These are phyloP conservation scores for Fonsecaea nubica DNA, from an alignment of 2,329 filamentous ascomycete genomes.

Conservation along the genomic window DNA sequence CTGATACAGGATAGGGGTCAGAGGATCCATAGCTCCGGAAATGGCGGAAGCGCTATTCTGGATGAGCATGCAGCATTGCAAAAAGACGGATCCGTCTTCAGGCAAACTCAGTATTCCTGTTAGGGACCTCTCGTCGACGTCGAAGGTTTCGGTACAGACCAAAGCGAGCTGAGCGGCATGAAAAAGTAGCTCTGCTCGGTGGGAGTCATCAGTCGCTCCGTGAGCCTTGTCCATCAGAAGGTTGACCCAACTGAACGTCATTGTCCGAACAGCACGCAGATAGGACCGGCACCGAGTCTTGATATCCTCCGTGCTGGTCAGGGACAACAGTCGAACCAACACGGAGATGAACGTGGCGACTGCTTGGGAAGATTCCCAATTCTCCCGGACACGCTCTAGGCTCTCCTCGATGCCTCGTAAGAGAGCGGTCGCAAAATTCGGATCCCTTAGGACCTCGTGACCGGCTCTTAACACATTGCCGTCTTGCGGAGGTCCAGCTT, in stretches of 20 bases:
- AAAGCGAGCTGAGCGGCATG: constrained; percentile 51
- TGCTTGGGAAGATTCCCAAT: constrained; percentile 12
- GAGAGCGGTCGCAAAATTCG: not conserved
- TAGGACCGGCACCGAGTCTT: constrained; percentile 22
- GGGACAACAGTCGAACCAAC: constrained; percentile 51
- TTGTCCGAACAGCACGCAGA: constrained; percentile 29
- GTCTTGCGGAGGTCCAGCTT: not conserved
- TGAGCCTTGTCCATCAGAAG: constrained; percentile 44
- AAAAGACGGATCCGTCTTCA: constrained; percentile 44
- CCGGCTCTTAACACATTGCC: not conserved
- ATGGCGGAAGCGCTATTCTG: constrained; percentile 43
- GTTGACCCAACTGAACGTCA: constrained; percentile 52
- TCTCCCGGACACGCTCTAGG: constrained; percentile 1
- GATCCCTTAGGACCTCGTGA: not conserved
- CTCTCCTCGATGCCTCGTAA: not conserved
- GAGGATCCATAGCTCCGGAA: constrained; percentile 13
- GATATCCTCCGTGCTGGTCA: constrained; percentile 42
- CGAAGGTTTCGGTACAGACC: constrained; percentile 54
- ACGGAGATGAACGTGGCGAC: constrained; percentile 50
- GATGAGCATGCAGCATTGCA: constrained; percentile 50
- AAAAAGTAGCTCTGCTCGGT: constrained; percentile 44
- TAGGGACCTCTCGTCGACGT: constrained; percentile 49
- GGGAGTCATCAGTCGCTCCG: constrained; percentile 39
- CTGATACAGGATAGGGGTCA: constrained; percentile 23
- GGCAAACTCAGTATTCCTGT: constrained; percentile 39